Base-by-base conservation (phyloP, 176 grass and related monocot genomes). In the Musa troglodytarum region DNA sequence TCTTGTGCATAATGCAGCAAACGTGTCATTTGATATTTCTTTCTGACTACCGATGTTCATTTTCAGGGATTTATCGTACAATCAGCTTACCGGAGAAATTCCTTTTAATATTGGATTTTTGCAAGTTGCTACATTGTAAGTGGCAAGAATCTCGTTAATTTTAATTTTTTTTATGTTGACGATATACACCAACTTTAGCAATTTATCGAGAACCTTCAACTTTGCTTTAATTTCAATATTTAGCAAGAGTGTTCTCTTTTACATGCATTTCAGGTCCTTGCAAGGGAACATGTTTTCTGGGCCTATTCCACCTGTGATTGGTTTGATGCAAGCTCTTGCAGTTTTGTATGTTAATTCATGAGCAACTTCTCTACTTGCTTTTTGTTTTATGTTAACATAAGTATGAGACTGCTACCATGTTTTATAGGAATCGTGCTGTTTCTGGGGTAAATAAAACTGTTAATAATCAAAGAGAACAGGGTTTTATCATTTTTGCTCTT, bases 61-160 rank as follows among this genome's bases (percentile, higher is more conserved):
- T 80, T 78, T 54, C 79, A 99, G 96, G 91, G 96, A 99, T 87
- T 79, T 99, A 63, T 99, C 96, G 10, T 99, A 95, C 68, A 99
- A 99, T 81, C 82, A 81, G 9, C 70, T 99, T 12, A 77, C 85
- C 20, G 96, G 96, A 72, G 65, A 90, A 76, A 99, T 99, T 69
- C 96, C 96, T 0, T 99, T 92, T 79, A 99, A 99, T 74, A 99
- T 99, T 72, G 96, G 96, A 25, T 99, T 99, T 70, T 84, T 99
- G 52, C 96, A 99, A 99, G 83, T 99, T 59, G 96, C 96, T 58
- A 99, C 96, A 69, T 72, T 99, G 96, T 99, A 92, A 76, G 91
- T 67, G 24, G 28, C 21, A 28, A 28, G 24, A 50, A 54, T 56
- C 19, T 55, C 23, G 28, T 54, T 11, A 25, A 10, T 43, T 43